Evolutionary conservation across 1,139 yeast genomes (phyloP), one percentile per base, ranked within the genome.

Genomic region (Candida smagusa): DNA sequence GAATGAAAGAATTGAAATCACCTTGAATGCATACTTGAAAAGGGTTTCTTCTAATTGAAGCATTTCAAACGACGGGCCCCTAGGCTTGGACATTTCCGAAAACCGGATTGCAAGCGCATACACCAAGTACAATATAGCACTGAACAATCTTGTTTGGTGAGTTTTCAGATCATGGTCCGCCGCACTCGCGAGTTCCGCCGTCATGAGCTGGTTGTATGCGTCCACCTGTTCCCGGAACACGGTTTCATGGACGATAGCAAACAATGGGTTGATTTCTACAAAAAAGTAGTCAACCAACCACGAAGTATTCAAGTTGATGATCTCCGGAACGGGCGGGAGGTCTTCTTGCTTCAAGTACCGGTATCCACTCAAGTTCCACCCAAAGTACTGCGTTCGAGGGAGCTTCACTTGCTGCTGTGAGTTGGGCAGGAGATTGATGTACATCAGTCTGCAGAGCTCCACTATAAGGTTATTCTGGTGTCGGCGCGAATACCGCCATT

Each of bases 301-400:
- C 3, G 38, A 40, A 6, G 56, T 39, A 13, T 52, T 47, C 11
- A 48, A 16, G 26, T 40, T 34, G 7, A 12, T 39, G 22, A 23
- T 51, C n/a, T 55, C 34, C 6, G 55, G 55, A 4, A 73, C 72
- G 4, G 56, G 53, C 3, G 78, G 76, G 13, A 74, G 53, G 6
- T 54, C 55, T 29, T 71, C 71, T 6, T 68, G 60, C 21, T 57
- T 56, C 12, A 77, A 48, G 49, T 76, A 81, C 45, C 72, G 73
- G 13, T 69, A 69, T 1, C 86, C 85, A 27, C 77, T 67, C 75
- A 79, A 63, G 52, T 81, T 81, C 85, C 85, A 81, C 11, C 84
- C 85, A 49, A 77, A 81, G 44, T 68, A 74, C 50, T 81, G 86
- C 12, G 68, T 60, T 40, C 86, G 56, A 3, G 87, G 87, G 9